Percentiles rank a stretch among this genome's conserved stretches.
These are phyloP conservation scores for Solanum ossicruentum DNA, from an alignment of 257 asterid genomes.

Conservation along the genomic window DNA sequence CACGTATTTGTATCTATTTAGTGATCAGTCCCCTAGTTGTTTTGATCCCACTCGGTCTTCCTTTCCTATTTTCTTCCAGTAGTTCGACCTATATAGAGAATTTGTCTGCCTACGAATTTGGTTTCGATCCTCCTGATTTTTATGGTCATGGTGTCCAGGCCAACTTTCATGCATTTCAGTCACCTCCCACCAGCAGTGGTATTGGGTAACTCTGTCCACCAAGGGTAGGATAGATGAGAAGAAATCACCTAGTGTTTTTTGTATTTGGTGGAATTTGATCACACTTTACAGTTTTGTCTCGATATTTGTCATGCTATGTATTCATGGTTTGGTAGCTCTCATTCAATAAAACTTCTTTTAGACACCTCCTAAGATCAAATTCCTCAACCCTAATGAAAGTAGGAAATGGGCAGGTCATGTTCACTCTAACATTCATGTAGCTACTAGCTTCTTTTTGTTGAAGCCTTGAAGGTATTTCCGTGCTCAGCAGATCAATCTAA, in stretches of 20 bases:
- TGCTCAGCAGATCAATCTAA: slow-evolving; percentile 9
- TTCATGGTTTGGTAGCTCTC: neutral
- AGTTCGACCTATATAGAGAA: neutral
- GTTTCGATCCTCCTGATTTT: neutral
- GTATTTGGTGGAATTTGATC: neutral
- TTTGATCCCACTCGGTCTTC: neutral
- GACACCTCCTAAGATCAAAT: neutral
- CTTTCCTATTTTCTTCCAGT: neutral
- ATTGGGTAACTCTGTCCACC: neutral
- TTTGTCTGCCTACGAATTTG: neutral
- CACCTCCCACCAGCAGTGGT: neutral
- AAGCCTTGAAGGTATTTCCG: neutral
- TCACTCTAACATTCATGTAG: neutral
- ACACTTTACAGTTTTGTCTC: neutral
- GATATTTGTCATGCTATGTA: neutral
- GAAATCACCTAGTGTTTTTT: neutral
- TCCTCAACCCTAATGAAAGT: neutral
- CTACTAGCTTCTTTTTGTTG: neutral
- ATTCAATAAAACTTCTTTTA: neutral
- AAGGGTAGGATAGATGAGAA: neutral
- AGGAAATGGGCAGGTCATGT: neutral
- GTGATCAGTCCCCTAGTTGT: neutral
- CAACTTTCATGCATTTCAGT: neutral
- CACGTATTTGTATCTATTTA: neutral
- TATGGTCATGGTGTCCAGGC: neutral